Conservation (phyloP, 2,329 filamentous ascomycete species). For the Xylaria arbuscula region DNA sequence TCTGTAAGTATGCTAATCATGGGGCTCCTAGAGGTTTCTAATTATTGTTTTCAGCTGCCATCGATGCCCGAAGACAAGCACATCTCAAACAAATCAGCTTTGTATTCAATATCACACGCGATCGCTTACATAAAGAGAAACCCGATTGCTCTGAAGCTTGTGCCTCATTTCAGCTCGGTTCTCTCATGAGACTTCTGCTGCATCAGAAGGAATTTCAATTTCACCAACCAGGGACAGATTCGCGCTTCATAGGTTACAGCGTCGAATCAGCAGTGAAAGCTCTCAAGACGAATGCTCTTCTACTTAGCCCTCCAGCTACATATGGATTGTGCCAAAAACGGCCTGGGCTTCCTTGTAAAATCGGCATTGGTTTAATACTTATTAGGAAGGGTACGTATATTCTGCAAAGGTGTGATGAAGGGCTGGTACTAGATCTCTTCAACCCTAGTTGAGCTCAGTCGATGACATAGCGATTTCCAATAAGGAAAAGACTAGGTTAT, state of each 20-base stretch:
- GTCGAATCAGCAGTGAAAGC: constrained; percentile 5
- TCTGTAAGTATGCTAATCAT: background rate
- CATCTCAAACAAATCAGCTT: background rate
- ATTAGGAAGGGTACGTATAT: too few relatives aligned
- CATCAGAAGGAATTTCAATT: background rate
- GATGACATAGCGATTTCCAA: too few relatives aligned
- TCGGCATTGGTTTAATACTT: too few relatives aligned
- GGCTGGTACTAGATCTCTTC: too few relatives aligned
- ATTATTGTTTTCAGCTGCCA: background rate
- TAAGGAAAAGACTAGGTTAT: too few relatives aligned
- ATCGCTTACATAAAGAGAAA: background rate
- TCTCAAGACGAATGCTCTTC: background rate
- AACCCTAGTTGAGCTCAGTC: too few relatives aligned
- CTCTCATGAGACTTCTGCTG: background rate
- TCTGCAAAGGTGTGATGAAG: too few relatives aligned
- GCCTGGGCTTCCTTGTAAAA: too few relatives aligned
- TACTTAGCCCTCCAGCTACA: background rate
- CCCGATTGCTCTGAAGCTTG: constrained; percentile 16
- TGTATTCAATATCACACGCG: background rate
- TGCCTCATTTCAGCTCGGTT: constrained; percentile 18
- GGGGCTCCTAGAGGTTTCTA: background rate
- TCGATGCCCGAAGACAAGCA: background rate
- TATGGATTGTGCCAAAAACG: too few relatives aligned
- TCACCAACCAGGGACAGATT: background rate
- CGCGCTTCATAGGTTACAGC: background rate